A percentile compares a stretch with the other conserved stretches of the same genome.
Conservation (phyloP, 805 yeast genomes). For the Spencermartinsiella europaea region DNA sequence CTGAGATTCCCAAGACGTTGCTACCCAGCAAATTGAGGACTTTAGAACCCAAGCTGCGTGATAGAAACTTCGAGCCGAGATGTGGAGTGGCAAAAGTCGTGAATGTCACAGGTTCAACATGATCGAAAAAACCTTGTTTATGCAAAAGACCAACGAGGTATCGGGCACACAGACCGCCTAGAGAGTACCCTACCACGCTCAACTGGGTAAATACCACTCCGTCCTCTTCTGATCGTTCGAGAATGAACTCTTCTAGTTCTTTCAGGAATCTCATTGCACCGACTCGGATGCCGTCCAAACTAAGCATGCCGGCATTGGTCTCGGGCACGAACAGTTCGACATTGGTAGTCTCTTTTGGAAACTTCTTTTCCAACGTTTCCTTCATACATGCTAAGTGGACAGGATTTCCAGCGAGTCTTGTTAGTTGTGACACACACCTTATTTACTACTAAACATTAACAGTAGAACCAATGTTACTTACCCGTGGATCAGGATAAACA, state of each 20-base stretch:
- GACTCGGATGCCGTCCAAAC: conserved; percentile 84
- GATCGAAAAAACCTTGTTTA: conserved; percentile 47
- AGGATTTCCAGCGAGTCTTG: conserved; percentile 60
- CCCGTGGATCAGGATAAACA: conserved; percentile 75
- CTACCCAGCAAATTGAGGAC: conserved; percentile 51
- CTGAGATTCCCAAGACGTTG: conserved; percentile 57
- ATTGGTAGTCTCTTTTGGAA: conserved; percentile 37
- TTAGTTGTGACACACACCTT: conserved; percentile 4
- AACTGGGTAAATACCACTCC: conserved; percentile 48
- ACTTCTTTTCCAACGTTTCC: conserved; percentile 36
- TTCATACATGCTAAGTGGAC: conserved; percentile 49
- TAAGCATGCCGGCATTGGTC: conserved; percentile 62
- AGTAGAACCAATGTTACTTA: conserved; percentile 30
- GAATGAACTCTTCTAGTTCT: conserved; percentile 46
- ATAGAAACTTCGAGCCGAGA: conserved; percentile 53
- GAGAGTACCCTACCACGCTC: conserved; percentile 77
- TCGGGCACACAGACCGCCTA: conserved; percentile 83
- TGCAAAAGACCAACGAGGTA: conserved; percentile 67
- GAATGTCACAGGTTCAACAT: conserved; percentile 55
- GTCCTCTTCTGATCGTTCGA: conserved; percentile 25
- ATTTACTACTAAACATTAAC: not conserved
- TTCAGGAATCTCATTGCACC: conserved; percentile 52
- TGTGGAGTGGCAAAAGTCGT: conserved; percentile 79
- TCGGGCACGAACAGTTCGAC: conserved; percentile 40
- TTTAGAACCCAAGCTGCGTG: conserved; percentile 30